Conservation (phyloP, 768 basidiomycete genomes). For the Tylopilus sp. region DNA sequence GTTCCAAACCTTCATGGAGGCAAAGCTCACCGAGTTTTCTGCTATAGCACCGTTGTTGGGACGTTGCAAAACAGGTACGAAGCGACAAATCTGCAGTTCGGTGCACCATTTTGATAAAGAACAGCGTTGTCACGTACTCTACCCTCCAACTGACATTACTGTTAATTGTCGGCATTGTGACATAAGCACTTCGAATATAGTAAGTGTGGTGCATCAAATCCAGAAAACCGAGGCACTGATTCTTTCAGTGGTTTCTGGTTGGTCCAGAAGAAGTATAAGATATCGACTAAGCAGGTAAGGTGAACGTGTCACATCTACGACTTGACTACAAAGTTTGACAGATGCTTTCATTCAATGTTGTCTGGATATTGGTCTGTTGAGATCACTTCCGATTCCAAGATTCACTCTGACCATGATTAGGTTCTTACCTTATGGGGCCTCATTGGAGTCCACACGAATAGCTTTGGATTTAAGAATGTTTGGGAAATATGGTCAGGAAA, state of each 20-base stretch:
- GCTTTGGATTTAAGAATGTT: constrained; percentile 78
- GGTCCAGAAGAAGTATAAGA: constrained; percentile 59
- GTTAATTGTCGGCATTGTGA: constrained; percentile 60
- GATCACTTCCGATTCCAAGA: neutral
- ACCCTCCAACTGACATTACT: constrained; percentile 67
- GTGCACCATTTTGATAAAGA: constrained; percentile 2
- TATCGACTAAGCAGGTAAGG: constrained; percentile 56
- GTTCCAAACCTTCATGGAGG: constrained; percentile 14
- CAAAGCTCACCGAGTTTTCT: neutral
- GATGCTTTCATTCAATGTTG: constrained; percentile 70
- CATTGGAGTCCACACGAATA: constrained; percentile 68
- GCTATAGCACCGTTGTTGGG: constrained; percentile 58
- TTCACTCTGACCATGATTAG: constrained; percentile 28
- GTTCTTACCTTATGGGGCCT: constrained; percentile 72
- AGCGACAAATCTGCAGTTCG: neutral
- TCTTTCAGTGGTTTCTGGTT: constrained; percentile 56
- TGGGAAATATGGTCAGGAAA: constrained; percentile 68
- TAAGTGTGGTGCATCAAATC: constrained; percentile 33
- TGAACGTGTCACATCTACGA: neutral
- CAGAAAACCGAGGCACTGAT: neutral
- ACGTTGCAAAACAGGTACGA: constrained; percentile 67
- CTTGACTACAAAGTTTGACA: constrained; percentile 20
- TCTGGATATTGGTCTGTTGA: constrained; percentile 63
- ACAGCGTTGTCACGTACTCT: constrained; percentile 66
- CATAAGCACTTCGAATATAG: constrained; percentile 70